Percentiles rank a stretch among this genome's conserved stretches.
Evolutionary conservation across 179 eudicot species (phyloP).

Genomic region (Vitellaria paradoxa): DNA sequence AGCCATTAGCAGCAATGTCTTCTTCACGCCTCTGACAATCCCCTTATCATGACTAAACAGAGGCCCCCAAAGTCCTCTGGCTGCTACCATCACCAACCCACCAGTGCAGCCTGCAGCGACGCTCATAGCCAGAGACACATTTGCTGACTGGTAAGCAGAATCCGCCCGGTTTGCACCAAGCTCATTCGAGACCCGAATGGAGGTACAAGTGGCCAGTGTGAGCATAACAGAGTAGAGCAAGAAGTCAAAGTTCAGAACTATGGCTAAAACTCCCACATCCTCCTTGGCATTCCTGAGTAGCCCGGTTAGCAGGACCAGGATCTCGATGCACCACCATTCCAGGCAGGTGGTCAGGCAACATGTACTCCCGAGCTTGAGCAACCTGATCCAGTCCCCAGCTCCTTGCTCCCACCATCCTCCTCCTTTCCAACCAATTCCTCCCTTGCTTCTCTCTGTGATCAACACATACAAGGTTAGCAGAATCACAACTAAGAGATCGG

Average conservation of each 20-base stretch:
- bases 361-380: conserved; percentile 57
- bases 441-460: conserved; percentile 41
- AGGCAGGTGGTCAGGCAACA: conserved; percentile 90
- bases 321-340: conserved; percentile 98
- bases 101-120: conserved; percentile 45
- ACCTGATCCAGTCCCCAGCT: conserved; percentile 47
- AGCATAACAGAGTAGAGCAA: conserved; percentile 78
- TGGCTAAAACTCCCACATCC: conserved; percentile 64
- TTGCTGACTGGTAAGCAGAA: conserved; percentile 50
- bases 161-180: conserved; percentile 61
- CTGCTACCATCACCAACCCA: conserved; percentile 45
- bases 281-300: conserved; percentile 54
- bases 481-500: conserved; percentile 47
- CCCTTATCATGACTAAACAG: conserved; percentile 56
- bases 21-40: conserved; percentile 54
- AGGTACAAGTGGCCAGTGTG: conserved; percentile 70
- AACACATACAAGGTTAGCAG: conserved; percentile 36
- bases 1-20: conserved; percentile 72
- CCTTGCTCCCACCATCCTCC: conserved; percentile 87
- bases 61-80: conserved; percentile 60
- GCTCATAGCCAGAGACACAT: conserved; percentile 44
- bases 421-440: conserved; percentile 49
- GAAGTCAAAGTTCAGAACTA: conserved; percentile 88
- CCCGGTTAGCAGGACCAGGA: conserved; percentile 71
- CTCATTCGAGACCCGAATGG: conserved; percentile 81